Conservation (phyloP, 805 yeast species). For the Myxozyma udenii region DNA sequence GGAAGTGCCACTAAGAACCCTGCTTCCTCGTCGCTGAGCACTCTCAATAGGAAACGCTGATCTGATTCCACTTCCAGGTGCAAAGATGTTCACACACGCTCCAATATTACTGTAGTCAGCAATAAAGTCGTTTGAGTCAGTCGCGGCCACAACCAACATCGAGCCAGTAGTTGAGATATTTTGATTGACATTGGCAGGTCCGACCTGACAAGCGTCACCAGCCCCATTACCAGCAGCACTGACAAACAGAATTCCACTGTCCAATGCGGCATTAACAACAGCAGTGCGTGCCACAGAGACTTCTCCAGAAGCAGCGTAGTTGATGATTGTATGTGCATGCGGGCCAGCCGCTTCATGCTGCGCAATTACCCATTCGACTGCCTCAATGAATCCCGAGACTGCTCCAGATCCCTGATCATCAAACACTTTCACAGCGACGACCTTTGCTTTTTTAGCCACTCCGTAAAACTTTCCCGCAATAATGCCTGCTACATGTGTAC, state of each 20-base stretch:
- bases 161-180: slow-evolving; percentile 55
- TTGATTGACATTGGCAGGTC: slow-evolving; percentile 65
- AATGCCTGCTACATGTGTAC: slow-evolving; percentile 94
- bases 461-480: slow-evolving; percentile 77
- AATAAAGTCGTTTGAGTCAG: slow-evolving; percentile 3
- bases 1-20: slow-evolving; percentile 75
- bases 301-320: slow-evolving; percentile 95
- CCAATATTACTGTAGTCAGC: slow-evolving; percentile 8
- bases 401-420: slow-evolving; percentile 79
- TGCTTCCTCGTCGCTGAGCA: slow-evolving; percentile 40
- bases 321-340: slow-evolving; percentile 47
- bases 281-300: slow-evolving; percentile 79
- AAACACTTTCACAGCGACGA: slow-evolving; percentile 77
- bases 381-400: slow-evolving; percentile 80
- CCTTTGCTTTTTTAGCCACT: slow-evolving; percentile 73
- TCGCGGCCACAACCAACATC: slow-evolving; percentile 52
- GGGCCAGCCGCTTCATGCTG: slow-evolving; percentile 46
- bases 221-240: slow-evolving; percentile 91
- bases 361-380: slow-evolving; percentile 79
- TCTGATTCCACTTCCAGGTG: slow-evolving; percentile 82
- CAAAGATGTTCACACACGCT: slow-evolving; percentile 6
- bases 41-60: slow-evolving; percentile 42
- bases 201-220: slow-evolving; percentile 85
- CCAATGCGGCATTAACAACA: slow-evolving; percentile 87
- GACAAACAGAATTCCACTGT: slow-evolving; percentile 82